Evolutionary conservation across 225 moss, liverwort and hornwort genomes (phyloP), one percentile per base, ranked within the genome.

Genomic region (Marchantia paleacea): DNA sequence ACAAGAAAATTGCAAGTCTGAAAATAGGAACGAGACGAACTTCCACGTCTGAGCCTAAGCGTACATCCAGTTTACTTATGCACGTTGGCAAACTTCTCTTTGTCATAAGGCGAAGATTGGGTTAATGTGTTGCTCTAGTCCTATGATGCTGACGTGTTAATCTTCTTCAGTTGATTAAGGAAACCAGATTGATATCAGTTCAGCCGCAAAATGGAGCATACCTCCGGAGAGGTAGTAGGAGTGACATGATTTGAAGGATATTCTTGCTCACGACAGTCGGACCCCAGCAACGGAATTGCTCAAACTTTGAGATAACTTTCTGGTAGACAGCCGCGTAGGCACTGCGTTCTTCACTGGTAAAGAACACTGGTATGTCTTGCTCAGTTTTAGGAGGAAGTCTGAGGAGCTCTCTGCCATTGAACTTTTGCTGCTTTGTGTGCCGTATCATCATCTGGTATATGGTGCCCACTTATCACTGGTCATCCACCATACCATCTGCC

Each of bases 231-330:
- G 97, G 97, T 83, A 97, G 97, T 82, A 97, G 97, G 82, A 97
- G 97, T 81, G 97, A 97, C 97, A 97, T 97, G 87, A 97, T 97
- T 84, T 97, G 97, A 66, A 97, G 97, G 81, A 97, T 97, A 82
- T 97, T 97, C 88, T 97, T 97, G 92, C 95, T 95, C 85, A 97
- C 95, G 80, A 97, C 97, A 79, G 97, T 97, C 77, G 97, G 97
- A 71, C 97, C 97, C 97, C 97, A 97, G 91, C 95, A 97, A 60
- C 97, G 95, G 69, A 97, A 97, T 81, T 97, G 94, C 89, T 97
- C 97, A 90, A 97, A 97, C 90, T 93, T 95, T 77, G 90, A 89
- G n/a, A 97, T 97, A 71, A 97, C 97, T 83, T 91, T 95, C 88
- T 92, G 95, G 85, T 95, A 97, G 78, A 97, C 97, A 70, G 90